Percentiles rank a stretch among this genome's conserved stretches.
Evolutionary conservation across 305 asterid species (phyloP).

Genomic region (Ajuga reptans): DNA sequence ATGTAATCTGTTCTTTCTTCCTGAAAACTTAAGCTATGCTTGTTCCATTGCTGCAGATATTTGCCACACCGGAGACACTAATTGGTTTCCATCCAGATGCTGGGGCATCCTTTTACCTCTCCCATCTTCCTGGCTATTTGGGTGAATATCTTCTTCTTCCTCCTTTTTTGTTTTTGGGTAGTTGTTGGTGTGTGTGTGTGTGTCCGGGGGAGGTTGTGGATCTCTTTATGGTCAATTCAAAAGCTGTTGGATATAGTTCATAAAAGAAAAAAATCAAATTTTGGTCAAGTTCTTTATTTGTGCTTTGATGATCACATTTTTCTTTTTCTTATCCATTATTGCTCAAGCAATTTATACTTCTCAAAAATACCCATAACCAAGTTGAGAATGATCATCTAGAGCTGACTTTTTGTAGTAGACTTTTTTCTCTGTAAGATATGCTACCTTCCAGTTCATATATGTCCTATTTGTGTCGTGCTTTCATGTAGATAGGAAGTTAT

Average conservation of each 20-base stretch:
- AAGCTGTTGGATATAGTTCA: conserved; percentile 3
- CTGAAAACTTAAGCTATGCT: neutral
- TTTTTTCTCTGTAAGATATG: neutral
- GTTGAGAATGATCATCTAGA: neutral
- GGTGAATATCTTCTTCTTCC: conserved; percentile 33
- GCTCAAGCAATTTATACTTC: neutral
- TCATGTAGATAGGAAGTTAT: neutral
- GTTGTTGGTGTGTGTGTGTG: neutral
- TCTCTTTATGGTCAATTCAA: neutral
- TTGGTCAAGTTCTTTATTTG: neutral
- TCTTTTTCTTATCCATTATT: neutral
- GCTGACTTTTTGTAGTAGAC: neutral
- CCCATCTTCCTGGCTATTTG: conserved; percentile 87
- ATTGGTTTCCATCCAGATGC: conserved; percentile 99
- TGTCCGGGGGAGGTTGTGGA: neutral
- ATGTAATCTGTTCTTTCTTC: neutral
- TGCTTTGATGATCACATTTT: conserved; percentile 3
- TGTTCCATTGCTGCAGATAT: conserved; percentile 45
- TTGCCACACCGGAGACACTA: conserved; percentile 86
- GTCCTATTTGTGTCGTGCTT: neutral
- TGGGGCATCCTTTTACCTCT: conserved; percentile 90
- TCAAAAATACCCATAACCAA: neutral
- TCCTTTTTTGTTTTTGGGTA: too few relatives aligned
- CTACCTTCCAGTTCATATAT: neutral
- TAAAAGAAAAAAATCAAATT: neutral